Evolutionary conservation across 805 yeast species (phyloP), one percentile per base, ranked within the genome.

Genomic region (Wickerhamomyces hampshirensis): DNA sequence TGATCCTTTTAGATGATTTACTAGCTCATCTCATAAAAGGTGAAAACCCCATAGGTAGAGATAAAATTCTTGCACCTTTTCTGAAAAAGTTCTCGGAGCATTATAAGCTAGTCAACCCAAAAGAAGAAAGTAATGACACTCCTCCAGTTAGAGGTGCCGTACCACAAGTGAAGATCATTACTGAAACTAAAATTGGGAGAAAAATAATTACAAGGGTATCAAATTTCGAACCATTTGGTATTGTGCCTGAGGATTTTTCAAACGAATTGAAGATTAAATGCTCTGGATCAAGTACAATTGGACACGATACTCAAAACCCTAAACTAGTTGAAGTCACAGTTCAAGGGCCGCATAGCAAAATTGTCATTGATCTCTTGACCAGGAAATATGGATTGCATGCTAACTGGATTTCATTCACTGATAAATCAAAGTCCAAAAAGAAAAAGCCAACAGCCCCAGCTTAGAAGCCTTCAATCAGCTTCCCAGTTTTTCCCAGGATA

Each of bases 241-340:
- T 91, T 24, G 80, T 77, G 38, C 72, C 86, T 0, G 77, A 74
- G 19, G 68, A 68, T 8, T 59, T 93, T 13, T 80, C 94, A 3
- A 77, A 75, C 21, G 82, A 77, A 30, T 60, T 91, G 44, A 77
- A 82, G 40, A 76, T 77, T 15, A 79, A 78, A 44, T 93, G 98
- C 56, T 89, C 96, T 10, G 96, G 96, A 0, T 85, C 97, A 0
- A 72, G 93, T 0, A 79, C 96, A 0, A 69, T 84, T 9, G 81
- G 80, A 0, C 77, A 74, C 19, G 73, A 76, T 28, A 64, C 66
- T 12, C 73, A 72, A 27, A 71, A 74, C 34, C 80, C 80, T 5
- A 71, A 69, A 26, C 51, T 71, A 0, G 58, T 68, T 28, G 94
- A 85, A 50, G 87, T 93, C 4, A 71, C 78, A 31, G 95, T 93